Percentiles rank a stretch among this genome's conserved stretches.
Evolutionary conservation across 2,329 filamentous ascomycete species (phyloP).

Genomic region (Dactylellina leptospora): DNA sequence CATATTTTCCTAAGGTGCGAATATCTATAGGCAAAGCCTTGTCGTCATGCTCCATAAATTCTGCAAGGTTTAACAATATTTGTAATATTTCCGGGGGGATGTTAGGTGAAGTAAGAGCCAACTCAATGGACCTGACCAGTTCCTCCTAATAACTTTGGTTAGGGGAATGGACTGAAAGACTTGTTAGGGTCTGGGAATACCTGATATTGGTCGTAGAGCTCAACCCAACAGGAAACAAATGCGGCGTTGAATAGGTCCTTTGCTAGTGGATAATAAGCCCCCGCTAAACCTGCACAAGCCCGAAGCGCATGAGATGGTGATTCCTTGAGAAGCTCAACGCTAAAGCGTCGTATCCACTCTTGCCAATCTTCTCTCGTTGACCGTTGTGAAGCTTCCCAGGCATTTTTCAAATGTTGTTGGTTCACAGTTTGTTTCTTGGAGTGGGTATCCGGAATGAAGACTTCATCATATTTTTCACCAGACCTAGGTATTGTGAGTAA

Average conservation of each 20-base stretch:
- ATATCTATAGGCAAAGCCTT: constrained; percentile 98
- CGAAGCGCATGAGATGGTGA: constrained; percentile 94
- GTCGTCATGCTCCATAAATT: constrained; percentile 99
- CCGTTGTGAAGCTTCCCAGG: constrained; percentile 96
- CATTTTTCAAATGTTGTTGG: constrained; percentile 93
- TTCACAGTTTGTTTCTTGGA: constrained; percentile 97
- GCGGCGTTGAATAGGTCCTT: constrained; percentile 97
- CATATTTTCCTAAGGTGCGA: constrained; percentile 89
- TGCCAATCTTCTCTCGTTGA: constrained; percentile 99
- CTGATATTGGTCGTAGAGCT: constrained; percentile 95
- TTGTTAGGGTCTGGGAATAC: constrained; percentile 53
- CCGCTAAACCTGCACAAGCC: constrained; percentile 89
- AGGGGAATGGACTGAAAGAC: constrained; percentile 27
- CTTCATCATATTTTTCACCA: constrained; percentile 78
- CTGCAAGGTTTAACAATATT: constrained; percentile 90
- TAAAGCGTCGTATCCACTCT: constrained; percentile 97
- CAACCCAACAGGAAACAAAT: constrained; percentile 98
- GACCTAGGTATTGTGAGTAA: constrained; percentile 63
- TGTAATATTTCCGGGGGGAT: constrained; percentile 96
- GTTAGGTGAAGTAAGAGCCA: constrained; percentile 91
- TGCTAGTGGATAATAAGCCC: constrained; percentile 88
- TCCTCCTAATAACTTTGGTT: constrained; percentile 70
- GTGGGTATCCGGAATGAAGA: constrained; percentile 80
- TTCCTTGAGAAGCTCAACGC: constrained; percentile 91
- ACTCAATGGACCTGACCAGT: constrained; percentile 92